These are phyloP conservation scores for Helotiales sp. DNA, from an alignment of 2,329 filamentous ascomycete genomes.

Conservation along the genomic window DNA sequence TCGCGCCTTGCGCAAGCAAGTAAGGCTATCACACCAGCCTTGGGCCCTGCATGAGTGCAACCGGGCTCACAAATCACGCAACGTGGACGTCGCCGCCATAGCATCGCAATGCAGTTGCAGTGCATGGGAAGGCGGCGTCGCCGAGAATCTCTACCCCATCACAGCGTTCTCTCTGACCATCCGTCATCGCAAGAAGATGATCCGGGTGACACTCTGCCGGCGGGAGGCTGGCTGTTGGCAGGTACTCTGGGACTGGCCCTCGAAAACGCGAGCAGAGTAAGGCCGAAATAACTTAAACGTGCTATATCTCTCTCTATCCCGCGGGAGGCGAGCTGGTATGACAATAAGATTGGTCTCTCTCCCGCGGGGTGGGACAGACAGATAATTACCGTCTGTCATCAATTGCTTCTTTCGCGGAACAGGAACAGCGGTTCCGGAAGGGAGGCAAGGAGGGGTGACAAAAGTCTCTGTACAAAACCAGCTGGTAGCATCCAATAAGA, in stretches of 20 bases:
- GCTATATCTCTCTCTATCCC: slow-evolving; percentile 8
- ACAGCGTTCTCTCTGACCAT: slow-evolving; percentile 2
- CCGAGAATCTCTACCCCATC: slow-evolving; percentile 7
- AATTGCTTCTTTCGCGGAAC: slow-evolving; percentile 1
- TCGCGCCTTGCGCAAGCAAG: slow-evolving; percentile 13
- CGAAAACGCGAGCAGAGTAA: slow-evolving; percentile 7
- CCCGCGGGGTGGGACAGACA: slow-evolving; percentile 2
- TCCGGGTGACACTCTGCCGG: slow-evolving; percentile 6
- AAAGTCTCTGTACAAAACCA: neutral
- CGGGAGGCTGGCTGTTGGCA: slow-evolving; percentile 1
- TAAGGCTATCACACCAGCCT: slow-evolving; percentile 18
- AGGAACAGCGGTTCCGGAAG: neutral
- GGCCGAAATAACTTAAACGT: slow-evolving; percentile 11
- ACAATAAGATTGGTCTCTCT: slow-evolving; percentile 3
- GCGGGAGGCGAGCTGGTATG: slow-evolving; percentile 11
- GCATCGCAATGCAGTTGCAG: slow-evolving; percentile 5
- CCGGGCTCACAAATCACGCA: slow-evolving; percentile 27
- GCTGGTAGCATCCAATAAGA: neutral
- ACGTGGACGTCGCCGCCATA: slow-evolving; percentile 18
- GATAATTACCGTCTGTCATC: neutral
- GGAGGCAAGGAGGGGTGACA: neutral
- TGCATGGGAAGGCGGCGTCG: slow-evolving; percentile 6
- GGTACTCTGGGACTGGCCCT: neutral
- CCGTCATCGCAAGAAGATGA: slow-evolving; percentile 16
- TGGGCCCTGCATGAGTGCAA: slow-evolving; percentile 20